Evolutionary conservation across 148 eudicot species (phyloP).

Genomic region (Fagopyrum homotropicum): DNA sequence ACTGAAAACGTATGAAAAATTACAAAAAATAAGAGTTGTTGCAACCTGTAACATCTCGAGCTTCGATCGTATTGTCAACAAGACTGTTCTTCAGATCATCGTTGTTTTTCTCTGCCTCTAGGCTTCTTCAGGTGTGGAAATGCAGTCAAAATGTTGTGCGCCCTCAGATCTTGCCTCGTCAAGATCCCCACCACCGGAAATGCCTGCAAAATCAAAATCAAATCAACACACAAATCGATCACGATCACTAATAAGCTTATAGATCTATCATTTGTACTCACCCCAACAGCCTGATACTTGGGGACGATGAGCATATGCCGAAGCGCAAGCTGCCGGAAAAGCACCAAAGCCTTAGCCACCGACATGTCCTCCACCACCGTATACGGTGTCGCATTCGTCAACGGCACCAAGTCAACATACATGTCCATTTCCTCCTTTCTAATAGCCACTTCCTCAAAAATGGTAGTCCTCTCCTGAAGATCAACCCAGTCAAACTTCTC

Average conservation of each 20-base stretch:
- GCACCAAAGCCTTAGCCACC: conserved; percentile 81
- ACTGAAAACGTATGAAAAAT: neutral
- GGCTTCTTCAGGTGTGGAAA: conserved; percentile 66
- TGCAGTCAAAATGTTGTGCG: conserved; percentile 65
- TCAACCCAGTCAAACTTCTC: conserved; percentile 59
- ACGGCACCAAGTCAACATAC: conserved; percentile 75
- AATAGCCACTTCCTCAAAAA: conserved; percentile 55
- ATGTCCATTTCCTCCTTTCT: conserved; percentile 69
- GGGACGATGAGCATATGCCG: conserved; percentile 81
- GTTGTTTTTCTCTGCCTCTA: conserved; percentile 51
- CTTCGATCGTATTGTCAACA: neutral
- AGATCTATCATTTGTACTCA: conserved; percentile 22
- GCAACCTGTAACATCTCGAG: neutral
- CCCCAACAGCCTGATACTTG: conserved; percentile 69
- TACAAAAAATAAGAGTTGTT: neutral
- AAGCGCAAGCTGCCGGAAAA: conserved; percentile 77
- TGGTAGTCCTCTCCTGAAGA: conserved; percentile 56
- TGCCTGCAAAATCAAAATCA: conserved; percentile 9
- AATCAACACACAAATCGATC: neutral
- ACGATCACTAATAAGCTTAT: neutral
- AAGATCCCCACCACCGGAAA: conserved; percentile 80
- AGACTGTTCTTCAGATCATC: conserved; percentile 19
- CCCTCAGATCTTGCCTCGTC: conserved; percentile 91
- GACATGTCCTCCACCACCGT: conserved; percentile 80
- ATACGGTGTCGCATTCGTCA: conserved; percentile 73